These are phyloP conservation scores for Magnolia officinalis DNA, from an alignment of 164 flowering plant species.

Conservation along the genomic window DNA sequence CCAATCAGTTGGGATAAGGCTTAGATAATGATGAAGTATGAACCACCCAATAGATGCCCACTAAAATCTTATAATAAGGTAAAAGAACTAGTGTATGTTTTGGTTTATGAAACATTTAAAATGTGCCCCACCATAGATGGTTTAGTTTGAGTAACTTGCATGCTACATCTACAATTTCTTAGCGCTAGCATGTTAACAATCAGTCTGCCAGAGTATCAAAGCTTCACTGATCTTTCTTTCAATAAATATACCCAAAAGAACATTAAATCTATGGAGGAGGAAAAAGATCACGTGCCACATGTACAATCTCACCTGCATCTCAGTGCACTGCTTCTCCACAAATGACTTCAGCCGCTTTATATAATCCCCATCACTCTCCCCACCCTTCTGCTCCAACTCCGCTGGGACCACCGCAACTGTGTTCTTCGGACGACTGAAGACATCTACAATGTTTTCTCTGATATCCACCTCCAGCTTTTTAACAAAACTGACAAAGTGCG, in stretches of 20 bases:
- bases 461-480: conserved; percentile 60
- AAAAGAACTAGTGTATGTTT: too few relatives aligned
- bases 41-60: too few relatives aligned
- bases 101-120: too few relatives aligned
- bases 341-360: conserved; percentile 68
- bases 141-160: too few relatives aligned
- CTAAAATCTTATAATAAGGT: too few relatives aligned
- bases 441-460: conserved; percentile 73
- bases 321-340: conserved; percentile 82
- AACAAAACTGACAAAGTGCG: conserved; percentile 51
- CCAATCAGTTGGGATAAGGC: too few relatives aligned
- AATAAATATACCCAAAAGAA: background rate
- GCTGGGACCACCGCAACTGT: conserved; percentile 84
- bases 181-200: too few relatives aligned
- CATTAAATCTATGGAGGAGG: background rate
- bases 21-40: too few relatives aligned
- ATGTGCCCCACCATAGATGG: too few relatives aligned
- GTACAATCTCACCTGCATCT: conserved; percentile 70
- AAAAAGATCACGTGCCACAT: background rate
- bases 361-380: conserved; percentile 75
- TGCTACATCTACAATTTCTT: too few relatives aligned
- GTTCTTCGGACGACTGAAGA: conserved; percentile 73
- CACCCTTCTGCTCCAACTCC: conserved; percentile 70
- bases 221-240: background rate
- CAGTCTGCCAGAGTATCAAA: background rate